Evolutionary conservation across 169 alveolate genomes (phyloP).

Genomic region (Plasmodium coatneyi): DNA sequence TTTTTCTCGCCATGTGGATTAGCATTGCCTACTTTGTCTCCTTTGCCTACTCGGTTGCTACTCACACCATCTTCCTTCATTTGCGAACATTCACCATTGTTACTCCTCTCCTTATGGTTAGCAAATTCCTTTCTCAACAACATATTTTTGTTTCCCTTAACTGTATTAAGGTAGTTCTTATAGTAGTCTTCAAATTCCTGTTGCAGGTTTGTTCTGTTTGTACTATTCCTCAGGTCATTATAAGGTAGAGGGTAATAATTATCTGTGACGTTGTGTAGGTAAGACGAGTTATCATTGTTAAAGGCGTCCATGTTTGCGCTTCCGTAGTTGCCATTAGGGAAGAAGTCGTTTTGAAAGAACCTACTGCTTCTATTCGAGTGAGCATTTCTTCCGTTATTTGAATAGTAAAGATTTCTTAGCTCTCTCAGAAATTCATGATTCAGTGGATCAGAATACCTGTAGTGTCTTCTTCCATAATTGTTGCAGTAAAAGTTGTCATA

Average conservation of each 20-base stretch:
- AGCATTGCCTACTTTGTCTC: not conserved
- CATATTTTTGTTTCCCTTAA: conserved; percentile 10
- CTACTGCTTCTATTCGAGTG: conserved; percentile 1
- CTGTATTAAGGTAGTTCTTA: conserved; percentile 32
- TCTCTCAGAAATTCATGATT: conserved; percentile 42
- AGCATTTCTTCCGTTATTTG: conserved; percentile 4
- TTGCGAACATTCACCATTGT: not conserved
- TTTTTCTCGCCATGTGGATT: not conserved
- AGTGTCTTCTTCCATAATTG: conserved; percentile 28
- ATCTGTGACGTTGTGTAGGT: not conserved
- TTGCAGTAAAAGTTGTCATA: conserved; percentile 49
- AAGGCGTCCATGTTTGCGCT: not conserved
- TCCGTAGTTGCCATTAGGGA: not conserved
- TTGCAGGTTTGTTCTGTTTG: conserved; percentile 29
- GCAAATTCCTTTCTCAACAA: conserved; percentile 6
- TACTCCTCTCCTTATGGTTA: not conserved
- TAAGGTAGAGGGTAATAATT: conserved; percentile 37
- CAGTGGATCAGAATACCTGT: conserved; percentile 26
- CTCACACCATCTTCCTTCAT: conserved; percentile 11
- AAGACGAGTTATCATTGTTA: not conserved
- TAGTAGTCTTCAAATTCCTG: conserved; percentile 73
- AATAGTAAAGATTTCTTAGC: conserved; percentile 23
- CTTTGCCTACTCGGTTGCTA: not conserved
- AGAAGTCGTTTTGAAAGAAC: not conserved
- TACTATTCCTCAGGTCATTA: not conserved